phyloP scores from a whole-genome alignment of 2,329 filamentous ascomycete species.

The Trichoderma sp. region DNA sequence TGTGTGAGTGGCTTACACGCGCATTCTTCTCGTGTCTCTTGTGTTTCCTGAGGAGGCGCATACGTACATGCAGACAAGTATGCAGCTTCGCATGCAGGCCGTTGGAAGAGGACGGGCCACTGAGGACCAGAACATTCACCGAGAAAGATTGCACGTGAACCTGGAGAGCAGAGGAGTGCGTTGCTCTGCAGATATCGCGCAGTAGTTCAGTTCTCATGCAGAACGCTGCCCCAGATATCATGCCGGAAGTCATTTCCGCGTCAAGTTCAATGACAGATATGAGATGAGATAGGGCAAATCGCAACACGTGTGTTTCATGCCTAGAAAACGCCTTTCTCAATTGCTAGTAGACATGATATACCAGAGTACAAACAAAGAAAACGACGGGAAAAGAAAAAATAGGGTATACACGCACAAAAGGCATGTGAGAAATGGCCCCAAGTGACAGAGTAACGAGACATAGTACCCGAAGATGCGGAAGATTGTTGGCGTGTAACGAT shows the following conservation, averaged over 20 bases:
- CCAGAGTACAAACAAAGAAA: conserved; percentile 18
- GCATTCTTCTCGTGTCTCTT: no score
- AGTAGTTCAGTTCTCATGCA: no score
- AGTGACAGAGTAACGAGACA: no score
- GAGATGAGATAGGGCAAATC: conserved; percentile 4
- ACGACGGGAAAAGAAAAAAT: conserved; percentile 5
- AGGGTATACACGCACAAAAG: background rate
- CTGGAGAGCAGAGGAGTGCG: no score
- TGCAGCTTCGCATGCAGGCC: background rate
- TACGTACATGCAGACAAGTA: background rate
- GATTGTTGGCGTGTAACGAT: background rate
- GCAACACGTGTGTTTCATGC: conserved; percentile 21
- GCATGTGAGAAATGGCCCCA: background rate
- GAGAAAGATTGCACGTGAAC: background rate
- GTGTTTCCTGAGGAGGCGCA: background rate
- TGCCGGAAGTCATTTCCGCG: no score
- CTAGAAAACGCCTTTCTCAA: conserved; percentile 9
- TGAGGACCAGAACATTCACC: conserved; percentile 11
- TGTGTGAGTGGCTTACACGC: background rate
- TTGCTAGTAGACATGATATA: conserved; percentile 17
- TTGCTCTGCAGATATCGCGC: no score
- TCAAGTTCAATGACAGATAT: no score
- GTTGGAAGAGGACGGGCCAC: background rate
- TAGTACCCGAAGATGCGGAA: background rate
- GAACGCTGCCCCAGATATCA: no score